These are phyloP conservation scores for Candida sonorensis DNA, from an alignment of 805 yeast genomes.

Conservation along the genomic window DNA sequence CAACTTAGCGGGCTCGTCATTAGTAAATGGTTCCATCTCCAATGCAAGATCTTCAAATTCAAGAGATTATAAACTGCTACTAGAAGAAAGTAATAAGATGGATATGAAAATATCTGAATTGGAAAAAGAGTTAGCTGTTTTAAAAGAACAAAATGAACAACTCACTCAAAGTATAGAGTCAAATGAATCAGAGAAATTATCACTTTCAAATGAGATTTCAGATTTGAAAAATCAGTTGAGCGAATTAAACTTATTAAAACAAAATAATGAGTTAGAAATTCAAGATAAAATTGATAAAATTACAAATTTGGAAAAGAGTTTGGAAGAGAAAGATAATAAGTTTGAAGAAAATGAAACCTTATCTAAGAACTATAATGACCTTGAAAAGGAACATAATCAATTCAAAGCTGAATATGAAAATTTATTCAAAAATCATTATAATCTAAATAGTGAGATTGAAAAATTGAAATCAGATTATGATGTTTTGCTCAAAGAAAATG, in stretches of 20 bases:
- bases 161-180: background rate
- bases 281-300: too few relatives aligned
- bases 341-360: too few relatives aligned
- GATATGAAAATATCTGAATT: conserved; percentile 36
- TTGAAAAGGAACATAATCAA: too few relatives aligned
- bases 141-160: conserved; percentile 7
- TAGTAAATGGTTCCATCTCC: background rate
- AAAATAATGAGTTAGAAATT: too few relatives aligned
- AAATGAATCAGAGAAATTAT: conserved; percentile 6
- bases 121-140: conserved; percentile 21
- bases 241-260: too few relatives aligned
- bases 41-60: too few relatives aligned
- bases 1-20: conserved; percentile 1
- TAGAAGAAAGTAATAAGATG: conserved; percentile 44
- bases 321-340: too few relatives aligned
- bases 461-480: conserved; percentile 2
- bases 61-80: conserved; percentile 35
- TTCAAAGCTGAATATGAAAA: conserved; percentile 1
- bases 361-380: too few relatives aligned
- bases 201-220: background rate
- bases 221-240: too few relatives aligned
- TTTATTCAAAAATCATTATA: conserved; percentile 1
- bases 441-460: conserved; percentile 8
- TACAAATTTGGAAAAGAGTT: too few relatives aligned
- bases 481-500: too few relatives aligned